phyloP scores from a whole-genome alignment of 2,329 filamentous ascomycete species.

The Coniochaeta sp. region DNA sequence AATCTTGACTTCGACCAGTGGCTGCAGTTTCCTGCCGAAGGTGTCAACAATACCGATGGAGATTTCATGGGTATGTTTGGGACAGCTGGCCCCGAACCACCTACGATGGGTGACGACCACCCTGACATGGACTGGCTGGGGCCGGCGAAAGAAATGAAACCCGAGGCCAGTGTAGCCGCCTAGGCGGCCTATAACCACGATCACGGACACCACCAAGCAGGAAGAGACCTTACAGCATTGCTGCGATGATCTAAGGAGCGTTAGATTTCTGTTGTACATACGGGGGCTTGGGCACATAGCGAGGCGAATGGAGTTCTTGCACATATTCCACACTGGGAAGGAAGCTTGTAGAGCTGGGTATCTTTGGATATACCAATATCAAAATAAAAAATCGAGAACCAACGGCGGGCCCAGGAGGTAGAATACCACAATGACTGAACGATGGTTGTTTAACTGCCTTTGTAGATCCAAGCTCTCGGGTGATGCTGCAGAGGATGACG shows the following conservation, averaged over 20 bases:
- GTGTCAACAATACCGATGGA: conserved; percentile 30
- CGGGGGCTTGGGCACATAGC: background rate
- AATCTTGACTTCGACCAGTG: conserved; percentile 53
- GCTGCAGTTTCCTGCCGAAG: conserved; percentile 49
- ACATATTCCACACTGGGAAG: background rate
- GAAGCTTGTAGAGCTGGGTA: background rate
- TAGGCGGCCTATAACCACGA: background rate
- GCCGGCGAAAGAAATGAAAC: background rate
- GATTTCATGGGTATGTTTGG: conserved; percentile 26
- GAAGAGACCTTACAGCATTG: background rate
- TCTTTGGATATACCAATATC: background rate
- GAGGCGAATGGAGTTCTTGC: background rate
- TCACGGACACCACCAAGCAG: background rate
- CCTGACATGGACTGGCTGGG: conserved; percentile 9
- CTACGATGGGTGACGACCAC: background rate
- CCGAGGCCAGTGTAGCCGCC: background rate
- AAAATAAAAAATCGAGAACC: no score
- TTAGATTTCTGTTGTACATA: background rate
- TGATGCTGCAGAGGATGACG: background rate
- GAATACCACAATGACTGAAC: background rate
- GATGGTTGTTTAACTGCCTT: background rate
- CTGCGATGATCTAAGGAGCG: background rate
- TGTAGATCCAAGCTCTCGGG: background rate
- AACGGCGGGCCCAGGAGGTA: no score
- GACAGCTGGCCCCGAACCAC: background rate